Evolutionary conservation across 2,329 filamentous ascomycete species (phyloP).

Genomic region (Sporothrix globosa): DNA sequence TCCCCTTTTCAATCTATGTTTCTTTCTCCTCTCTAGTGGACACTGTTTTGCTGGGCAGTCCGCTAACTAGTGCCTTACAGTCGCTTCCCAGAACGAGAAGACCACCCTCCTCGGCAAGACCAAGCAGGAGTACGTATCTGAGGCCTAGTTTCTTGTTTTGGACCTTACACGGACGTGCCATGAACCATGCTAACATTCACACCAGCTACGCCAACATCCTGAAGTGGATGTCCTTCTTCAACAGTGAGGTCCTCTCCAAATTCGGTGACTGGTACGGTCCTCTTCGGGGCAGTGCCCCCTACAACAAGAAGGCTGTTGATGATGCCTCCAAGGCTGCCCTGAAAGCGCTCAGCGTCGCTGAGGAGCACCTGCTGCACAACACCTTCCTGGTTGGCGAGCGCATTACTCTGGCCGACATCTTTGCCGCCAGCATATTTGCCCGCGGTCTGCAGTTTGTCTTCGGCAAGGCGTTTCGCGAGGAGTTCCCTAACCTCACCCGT

Average conservation of each 20-base stretch:
- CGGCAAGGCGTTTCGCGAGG: conserved; percentile 82
- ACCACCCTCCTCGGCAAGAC: conserved; percentile 98
- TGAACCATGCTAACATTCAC: conserved; percentile 5
- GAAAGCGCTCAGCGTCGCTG: conserved; percentile 72
- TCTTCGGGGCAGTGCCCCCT: conserved; percentile 76
- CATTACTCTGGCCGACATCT: conserved; percentile 93
- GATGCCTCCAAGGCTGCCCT: conserved; percentile 70
- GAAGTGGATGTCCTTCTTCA: conserved; percentile 97
- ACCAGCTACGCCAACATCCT: conserved; percentile 87
- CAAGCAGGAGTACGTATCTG: conserved; percentile 83
- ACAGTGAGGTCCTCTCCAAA: conserved; percentile 76
- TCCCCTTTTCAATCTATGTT: conserved; percentile 40
- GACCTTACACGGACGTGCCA: too few relatives aligned
- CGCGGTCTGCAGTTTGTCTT: conserved; percentile 94
- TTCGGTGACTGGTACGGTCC: conserved; percentile 84
- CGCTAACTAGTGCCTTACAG: conserved; percentile 53
- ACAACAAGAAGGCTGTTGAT: conserved; percentile 98
- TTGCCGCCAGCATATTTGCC: conserved; percentile 74
- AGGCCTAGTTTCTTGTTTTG: too few relatives aligned
- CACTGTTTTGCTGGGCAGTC: conserved; percentile 13
- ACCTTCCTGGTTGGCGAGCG: conserved; percentile 98
- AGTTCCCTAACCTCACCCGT: conserved; percentile 83
- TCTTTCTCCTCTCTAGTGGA: conserved; percentile 38
- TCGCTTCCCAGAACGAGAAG: conserved; percentile 99
- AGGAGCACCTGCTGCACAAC: conserved; percentile 87